These are phyloP conservation scores for Crucihimalaya himalaica DNA, from an alignment of 345 rosid genomes.

Conservation along the genomic window DNA sequence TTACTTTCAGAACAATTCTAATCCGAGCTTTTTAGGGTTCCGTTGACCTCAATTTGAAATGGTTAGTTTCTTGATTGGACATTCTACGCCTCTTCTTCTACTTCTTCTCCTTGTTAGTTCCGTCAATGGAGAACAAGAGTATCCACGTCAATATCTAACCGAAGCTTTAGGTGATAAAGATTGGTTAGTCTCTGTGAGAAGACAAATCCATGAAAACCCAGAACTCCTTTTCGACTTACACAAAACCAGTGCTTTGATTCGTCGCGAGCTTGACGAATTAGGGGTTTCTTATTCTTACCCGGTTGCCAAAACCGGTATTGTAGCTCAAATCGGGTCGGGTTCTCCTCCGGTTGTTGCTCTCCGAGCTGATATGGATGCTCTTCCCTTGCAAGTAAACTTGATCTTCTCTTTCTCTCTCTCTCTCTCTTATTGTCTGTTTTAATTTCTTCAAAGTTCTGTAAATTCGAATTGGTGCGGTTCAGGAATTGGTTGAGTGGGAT, in stretches of 20 bases:
- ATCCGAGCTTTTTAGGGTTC: neutral
- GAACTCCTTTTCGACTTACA: slow-evolving; percentile 73
- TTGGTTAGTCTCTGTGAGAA: slow-evolving; percentile 64
- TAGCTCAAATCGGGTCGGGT: slow-evolving; percentile 73
- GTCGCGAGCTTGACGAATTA: slow-evolving; percentile 59
- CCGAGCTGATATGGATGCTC: slow-evolving; percentile 90
- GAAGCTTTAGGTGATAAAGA: slow-evolving; percentile 53
- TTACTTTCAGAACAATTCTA: neutral
- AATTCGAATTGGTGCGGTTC: neutral
- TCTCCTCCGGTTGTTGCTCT: slow-evolving; percentile 73
- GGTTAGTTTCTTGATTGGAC: slow-evolving; percentile 15
- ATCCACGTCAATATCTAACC: slow-evolving; percentile 40
- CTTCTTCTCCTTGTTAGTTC: neutral
- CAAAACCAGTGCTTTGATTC: slow-evolving; percentile 74
- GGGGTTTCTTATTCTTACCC: slow-evolving; percentile 66
- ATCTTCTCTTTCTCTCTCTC: neutral
- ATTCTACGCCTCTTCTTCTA: neutral
- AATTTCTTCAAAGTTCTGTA: neutral
- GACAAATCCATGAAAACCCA: slow-evolving; percentile 85
- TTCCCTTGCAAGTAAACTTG: slow-evolving; percentile 52
- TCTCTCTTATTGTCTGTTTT: neutral
- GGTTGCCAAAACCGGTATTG: slow-evolving; percentile 68
- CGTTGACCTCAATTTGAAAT: neutral
- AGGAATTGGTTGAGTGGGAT: slow-evolving; percentile 92
- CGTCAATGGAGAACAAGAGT: slow-evolving; percentile 34